phyloP scores from a whole-genome alignment of 2,329 filamentous ascomycete genomes.

The Epichloe hybrida region DNA sequence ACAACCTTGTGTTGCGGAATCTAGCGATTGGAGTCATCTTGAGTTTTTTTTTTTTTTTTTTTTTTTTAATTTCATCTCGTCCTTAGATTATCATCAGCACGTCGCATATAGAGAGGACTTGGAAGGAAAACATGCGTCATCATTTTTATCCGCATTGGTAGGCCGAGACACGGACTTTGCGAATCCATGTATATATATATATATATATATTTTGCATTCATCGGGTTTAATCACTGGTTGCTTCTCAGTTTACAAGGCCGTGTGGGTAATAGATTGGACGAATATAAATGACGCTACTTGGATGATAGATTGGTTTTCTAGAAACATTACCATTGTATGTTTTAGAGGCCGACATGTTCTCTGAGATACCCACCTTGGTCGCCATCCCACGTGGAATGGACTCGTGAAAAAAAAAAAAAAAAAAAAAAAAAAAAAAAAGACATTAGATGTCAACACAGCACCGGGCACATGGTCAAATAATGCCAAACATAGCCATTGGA shows the following conservation, averaged over 20 bases:
- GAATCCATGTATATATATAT: no score
- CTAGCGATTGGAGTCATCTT: not conserved
- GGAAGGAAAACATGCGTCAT: not conserved
- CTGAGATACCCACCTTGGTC: no score
- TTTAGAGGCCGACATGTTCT: no score
- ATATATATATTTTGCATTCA: no score
- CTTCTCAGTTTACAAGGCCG: no score
- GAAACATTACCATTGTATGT: fast-evolving
- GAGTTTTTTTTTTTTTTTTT: not conserved
- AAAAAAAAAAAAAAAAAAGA: not conserved
- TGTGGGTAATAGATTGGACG: no score
- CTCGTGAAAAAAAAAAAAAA: not conserved
- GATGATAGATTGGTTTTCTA: no score
- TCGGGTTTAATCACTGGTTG: no score
- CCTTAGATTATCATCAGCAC: not conserved
- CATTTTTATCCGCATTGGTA: not conserved
- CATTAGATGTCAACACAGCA: not conserved
- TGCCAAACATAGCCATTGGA: not conserved
- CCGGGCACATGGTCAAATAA: not conserved
- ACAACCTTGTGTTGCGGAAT: not conserved
- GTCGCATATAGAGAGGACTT: not conserved
- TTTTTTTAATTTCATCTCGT: not conserved
- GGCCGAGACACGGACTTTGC: no score
- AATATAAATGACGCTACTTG: no score
- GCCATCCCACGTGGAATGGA: no score